Percentiles rank a stretch among this genome's conserved stretches.
phyloP scores from a whole-genome alignment of 257 asterid species.

The Solanum medicagineum region DNA sequence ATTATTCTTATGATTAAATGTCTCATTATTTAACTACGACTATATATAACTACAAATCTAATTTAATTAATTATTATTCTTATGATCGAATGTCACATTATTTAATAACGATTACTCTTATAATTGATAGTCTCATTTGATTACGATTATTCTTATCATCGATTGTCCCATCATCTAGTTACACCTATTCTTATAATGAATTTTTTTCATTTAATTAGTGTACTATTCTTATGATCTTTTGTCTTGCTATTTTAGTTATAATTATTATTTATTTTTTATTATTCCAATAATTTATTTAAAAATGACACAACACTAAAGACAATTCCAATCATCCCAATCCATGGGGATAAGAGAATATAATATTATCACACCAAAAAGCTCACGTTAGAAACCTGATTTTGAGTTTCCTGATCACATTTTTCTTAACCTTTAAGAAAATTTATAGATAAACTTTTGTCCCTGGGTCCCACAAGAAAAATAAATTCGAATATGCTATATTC shows the following conservation, averaged over 20 bases:
- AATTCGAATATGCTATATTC: background rate
- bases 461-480: background rate
- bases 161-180: background rate
- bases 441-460: background rate
- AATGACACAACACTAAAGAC: background rate
- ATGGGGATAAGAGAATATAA: background rate
- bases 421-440: background rate
- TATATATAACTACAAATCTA: background rate
- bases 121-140: background rate
- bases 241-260: background rate
- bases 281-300: background rate
- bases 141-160: too few species aligned
- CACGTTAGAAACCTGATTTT: background rate
- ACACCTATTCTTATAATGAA: background rate
- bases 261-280: background rate
- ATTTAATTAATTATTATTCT: background rate
- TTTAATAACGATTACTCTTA: background rate
- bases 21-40: background rate
- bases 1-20: accelerated
- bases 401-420: background rate
- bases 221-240: background rate
- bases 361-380: background rate
- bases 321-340: background rate
- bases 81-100: background rate
- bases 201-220: background rate